Conservation (phyloP, 345 rosid genomes). For the Abelmoschus esculentus region DNA sequence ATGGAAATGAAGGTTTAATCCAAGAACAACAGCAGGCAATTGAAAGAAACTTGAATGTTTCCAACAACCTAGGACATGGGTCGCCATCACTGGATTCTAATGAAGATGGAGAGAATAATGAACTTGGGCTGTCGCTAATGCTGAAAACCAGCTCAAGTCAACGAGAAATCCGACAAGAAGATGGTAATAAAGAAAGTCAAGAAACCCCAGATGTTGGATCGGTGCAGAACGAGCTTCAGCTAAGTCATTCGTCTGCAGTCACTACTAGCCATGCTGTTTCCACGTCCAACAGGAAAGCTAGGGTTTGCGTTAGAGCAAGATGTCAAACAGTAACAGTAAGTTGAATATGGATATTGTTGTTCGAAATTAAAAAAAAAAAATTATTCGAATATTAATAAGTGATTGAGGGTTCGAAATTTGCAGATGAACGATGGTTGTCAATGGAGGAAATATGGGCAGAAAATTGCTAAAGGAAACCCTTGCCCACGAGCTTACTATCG, state of each 20-base stretch:
- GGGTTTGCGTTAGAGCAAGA: conserved; percentile 90
- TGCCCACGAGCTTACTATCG: conserved; percentile 94
- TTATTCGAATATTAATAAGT: background rate
- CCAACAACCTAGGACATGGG: background rate
- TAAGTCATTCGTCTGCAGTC: conserved; percentile 23
- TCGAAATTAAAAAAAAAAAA: too few species aligned
- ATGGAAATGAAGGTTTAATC: conserved; percentile 5
- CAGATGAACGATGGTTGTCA: conserved; percentile 97
- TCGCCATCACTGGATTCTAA: background rate
- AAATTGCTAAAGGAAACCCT: conserved; percentile 82
- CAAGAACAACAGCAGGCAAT: conserved; percentile 14
- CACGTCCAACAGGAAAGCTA: conserved; percentile 49
- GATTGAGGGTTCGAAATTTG: background rate
- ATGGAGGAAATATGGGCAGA: conserved; percentile 97
- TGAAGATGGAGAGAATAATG: conserved; percentile 5
- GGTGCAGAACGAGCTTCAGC: conserved; percentile 23
- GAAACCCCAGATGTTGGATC: conserved; percentile 1
- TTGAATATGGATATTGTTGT: background rate
- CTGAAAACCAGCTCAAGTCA: conserved; percentile 14
- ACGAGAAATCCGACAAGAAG: conserved; percentile 5
- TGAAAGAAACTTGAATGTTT: background rate
- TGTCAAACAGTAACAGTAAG: conserved; percentile 75
- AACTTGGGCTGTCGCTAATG: conserved; percentile 45
- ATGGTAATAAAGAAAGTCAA: background rate
- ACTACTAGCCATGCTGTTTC: conserved; percentile 21